Conservation (phyloP, 768 basidiomycete species). For the Rhodotorula diobovata region DNA sequence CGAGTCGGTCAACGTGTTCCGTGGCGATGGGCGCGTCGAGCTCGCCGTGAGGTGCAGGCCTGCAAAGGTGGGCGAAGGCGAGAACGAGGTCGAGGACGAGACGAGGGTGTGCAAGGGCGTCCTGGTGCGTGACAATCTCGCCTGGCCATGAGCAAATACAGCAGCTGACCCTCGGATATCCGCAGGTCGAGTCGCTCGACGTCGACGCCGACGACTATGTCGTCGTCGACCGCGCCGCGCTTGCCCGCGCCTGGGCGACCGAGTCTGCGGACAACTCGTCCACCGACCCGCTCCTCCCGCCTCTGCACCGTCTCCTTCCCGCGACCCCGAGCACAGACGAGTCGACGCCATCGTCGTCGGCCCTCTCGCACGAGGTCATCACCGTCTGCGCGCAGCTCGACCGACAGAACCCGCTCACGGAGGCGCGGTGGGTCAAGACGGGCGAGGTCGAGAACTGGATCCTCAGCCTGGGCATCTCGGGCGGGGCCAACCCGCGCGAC, state of each 20-base stretch:
- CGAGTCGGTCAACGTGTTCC: conserved; percentile 69
- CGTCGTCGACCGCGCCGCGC: conserved; percentile 36
- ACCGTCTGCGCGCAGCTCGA: conserved; percentile 77
- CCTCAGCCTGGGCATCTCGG: conserved; percentile 47
- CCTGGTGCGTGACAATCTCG: conserved; percentile 55
- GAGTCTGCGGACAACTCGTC: background rate
- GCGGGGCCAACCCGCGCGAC: conserved; percentile 34
- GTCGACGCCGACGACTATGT: conserved; percentile 45
- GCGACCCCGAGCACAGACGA: background rate
- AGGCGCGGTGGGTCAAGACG: conserved; percentile 94
- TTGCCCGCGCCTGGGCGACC: conserved; percentile 34
- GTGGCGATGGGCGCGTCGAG: conserved; percentile 80
- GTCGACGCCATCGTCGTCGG: background rate
- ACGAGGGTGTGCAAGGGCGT: conserved; percentile 60
- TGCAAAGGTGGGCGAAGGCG: conserved; percentile 14
- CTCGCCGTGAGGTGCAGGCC: conserved; percentile 55
- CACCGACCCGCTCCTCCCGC: conserved; percentile 24
- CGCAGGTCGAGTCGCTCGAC: conserved; percentile 47
- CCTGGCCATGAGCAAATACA: too few species aligned
- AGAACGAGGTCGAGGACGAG: conserved; percentile 16
- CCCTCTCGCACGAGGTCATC: conserved; percentile 48
- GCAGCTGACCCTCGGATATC: background rate
- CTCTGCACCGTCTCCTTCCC: conserved; percentile 26
- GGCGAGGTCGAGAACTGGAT: conserved; percentile 94
- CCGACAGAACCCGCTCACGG: conserved; percentile 78